These are phyloP conservation scores for Colletotrichum tamarilloi DNA, from an alignment of 2,329 filamentous ascomycete genomes.

Conservation along the genomic window DNA sequence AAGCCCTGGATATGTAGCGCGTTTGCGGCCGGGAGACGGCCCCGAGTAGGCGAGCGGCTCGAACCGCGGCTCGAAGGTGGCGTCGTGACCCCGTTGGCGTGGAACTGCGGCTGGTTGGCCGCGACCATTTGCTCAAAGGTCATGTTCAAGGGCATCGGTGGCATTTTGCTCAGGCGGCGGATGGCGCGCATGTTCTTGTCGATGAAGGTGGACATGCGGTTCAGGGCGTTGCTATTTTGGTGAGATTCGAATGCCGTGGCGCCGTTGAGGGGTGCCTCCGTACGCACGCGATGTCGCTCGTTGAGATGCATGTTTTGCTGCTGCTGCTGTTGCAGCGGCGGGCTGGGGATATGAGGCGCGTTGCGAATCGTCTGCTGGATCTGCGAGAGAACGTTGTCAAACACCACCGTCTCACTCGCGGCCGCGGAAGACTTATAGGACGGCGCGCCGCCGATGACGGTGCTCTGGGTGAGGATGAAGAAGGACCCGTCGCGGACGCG, in stretches of 20 bases:
- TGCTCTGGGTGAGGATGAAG: constrained; percentile 57
- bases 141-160: constrained; percentile 41
- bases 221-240: constrained; percentile 54
- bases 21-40: constrained; percentile 17
- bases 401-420: constrained; percentile 51
- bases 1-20: constrained; percentile 28
- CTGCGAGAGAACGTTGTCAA: constrained; percentile 57
- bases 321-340: constrained; percentile 27
- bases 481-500: constrained; percentile 62
- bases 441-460: constrained; percentile 44
- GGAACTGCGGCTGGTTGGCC: constrained; percentile 39
- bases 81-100: constrained; percentile 36
- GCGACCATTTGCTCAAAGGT: constrained; percentile 46
- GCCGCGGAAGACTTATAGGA: constrained; percentile 39
- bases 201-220: constrained; percentile 57
- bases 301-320: constrained; percentile 46
- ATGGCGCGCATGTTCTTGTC: constrained; percentile 56
- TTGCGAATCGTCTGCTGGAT: constrained; percentile 49
- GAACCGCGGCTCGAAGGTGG: constrained; percentile 48
- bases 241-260: constrained; percentile 53
- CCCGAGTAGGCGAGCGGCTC: constrained; percentile 41
- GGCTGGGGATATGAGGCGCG: constrained; percentile 37
- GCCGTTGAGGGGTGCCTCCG: constrained; percentile 45
- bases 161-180: constrained; percentile 53
- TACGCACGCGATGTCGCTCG: constrained; percentile 53